These are phyloP conservation scores for Cadophora malorum DNA, from an alignment of 2,329 filamentous ascomycete genomes.

Conservation along the genomic window DNA sequence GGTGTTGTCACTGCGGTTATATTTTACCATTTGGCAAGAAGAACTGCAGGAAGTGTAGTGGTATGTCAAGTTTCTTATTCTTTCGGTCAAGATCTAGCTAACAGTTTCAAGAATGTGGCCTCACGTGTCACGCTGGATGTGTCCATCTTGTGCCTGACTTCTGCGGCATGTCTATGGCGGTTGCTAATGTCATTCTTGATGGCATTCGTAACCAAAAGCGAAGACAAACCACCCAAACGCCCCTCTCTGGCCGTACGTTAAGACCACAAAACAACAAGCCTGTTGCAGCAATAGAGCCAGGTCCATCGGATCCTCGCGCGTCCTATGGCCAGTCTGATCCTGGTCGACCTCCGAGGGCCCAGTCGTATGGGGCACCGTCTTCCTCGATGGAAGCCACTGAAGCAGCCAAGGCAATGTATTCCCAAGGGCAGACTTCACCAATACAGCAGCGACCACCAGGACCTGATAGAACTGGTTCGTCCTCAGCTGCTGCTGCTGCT, in stretches of 20 bases:
- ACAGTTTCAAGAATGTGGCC: slow-evolving; percentile 73
- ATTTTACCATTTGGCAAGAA: slow-evolving; percentile 94
- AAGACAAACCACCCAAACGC: slow-evolving; percentile 52
- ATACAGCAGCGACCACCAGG: slow-evolving; percentile 53
- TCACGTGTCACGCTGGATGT: slow-evolving; percentile 90
- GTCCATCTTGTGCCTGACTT: slow-evolving; percentile 97
- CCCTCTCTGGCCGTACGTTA: slow-evolving; percentile 40
- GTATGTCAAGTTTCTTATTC: slow-evolving; percentile 54
- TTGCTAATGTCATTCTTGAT: slow-evolving; percentile 90
- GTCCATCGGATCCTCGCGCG: slow-evolving; percentile 35
- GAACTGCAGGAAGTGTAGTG: slow-evolving; percentile 89
- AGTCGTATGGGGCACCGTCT: slow-evolving; percentile 48
- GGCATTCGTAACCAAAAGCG: slow-evolving; percentile 83
- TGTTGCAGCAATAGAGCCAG: slow-evolving; percentile 29
- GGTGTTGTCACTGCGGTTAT: slow-evolving; percentile 99
- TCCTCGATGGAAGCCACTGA: slow-evolving; percentile 62
- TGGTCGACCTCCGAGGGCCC: slow-evolving; percentile 40
- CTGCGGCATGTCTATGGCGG: slow-evolving; percentile 98
- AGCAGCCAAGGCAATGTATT: slow-evolving; percentile 69
- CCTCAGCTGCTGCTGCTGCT: slow-evolving; percentile 61
- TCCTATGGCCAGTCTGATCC: slow-evolving; percentile 43
- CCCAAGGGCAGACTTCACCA: slow-evolving; percentile 55
- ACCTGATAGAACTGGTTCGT: slow-evolving; percentile 58
- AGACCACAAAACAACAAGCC: slow-evolving; percentile 40
- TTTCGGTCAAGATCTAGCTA: slow-evolving; percentile 34